phyloP scores from a whole-genome alignment of 345 rosid species.

The Citrus medica region DNA sequence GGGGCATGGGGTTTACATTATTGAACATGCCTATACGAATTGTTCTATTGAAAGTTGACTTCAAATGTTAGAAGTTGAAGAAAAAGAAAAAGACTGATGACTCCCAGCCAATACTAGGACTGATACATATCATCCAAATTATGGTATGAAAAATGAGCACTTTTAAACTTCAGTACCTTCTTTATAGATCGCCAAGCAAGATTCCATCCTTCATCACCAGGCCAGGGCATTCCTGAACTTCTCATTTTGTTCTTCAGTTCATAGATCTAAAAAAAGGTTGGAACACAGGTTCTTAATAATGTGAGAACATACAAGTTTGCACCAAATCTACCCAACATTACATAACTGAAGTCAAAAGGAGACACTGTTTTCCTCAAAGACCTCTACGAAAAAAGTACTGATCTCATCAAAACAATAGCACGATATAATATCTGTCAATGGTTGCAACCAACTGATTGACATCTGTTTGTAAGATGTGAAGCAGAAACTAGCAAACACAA shows the following conservation, averaged over 20 bases:
- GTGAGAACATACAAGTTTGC: not conserved
- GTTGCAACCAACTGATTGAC: not conserved
- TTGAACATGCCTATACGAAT: not conserved
- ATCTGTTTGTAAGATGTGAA: not conserved
- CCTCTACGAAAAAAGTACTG: not conserved
- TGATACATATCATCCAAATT: not conserved
- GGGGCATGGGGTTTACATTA: not conserved
- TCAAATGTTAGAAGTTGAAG: not conserved
- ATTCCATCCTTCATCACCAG: conserved; percentile 35
- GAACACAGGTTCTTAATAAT: not conserved
- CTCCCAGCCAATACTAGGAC: not conserved
- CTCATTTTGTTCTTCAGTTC: conserved; percentile 38
- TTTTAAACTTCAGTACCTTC: conserved; percentile 18
- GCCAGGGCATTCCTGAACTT: conserved; percentile 37
- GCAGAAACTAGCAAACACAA: not conserved
- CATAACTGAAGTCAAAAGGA: not conserved
- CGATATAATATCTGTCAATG: not conserved
- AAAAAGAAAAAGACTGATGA: not conserved
- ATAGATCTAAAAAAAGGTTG: conserved; percentile 18
- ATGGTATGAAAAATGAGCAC: not conserved
- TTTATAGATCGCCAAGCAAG: conserved; percentile 47
- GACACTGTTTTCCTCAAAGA: not conserved
- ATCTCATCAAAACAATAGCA: conserved; percentile 1
- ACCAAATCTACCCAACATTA: not conserved
- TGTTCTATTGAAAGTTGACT: not conserved